Percentiles rank a stretch among this genome's conserved stretches.
phyloP scores from a whole-genome alignment of 306 rosid genomes.

The Malus domestica region ASM211411v1 NC_041798.1:34741001-34741500 shows the following conservation, averaged over 20 bases:
- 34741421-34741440: conserved; percentile 64
- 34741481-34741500: conserved; percentile 81
- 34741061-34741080: neutral
- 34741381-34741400: neutral
- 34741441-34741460: conserved; percentile 66
- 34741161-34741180: too few species aligned
- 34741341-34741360: neutral
- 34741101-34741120: neutral
- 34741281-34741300: neutral
- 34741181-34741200: too few species aligned
- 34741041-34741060: neutral
- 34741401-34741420: neutral
- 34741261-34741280: neutral
- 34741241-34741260: neutral
- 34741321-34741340: neutral
- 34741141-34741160: too few species aligned
- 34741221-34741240: too few species aligned
- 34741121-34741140: too few species aligned
- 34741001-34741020: conserved; percentile 40
- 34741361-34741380: neutral
- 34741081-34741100: neutral
- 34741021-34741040: conserved; percentile 19
- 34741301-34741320: neutral
- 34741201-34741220: neutral
- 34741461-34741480: conserved; percentile 71